A percentile compares a stretch with the other conserved stretches of the same genome.
Evolutionary conservation across 2,329 filamentous ascomycete genomes (phyloP).

Genomic region (Xylaria sp.): DNA sequence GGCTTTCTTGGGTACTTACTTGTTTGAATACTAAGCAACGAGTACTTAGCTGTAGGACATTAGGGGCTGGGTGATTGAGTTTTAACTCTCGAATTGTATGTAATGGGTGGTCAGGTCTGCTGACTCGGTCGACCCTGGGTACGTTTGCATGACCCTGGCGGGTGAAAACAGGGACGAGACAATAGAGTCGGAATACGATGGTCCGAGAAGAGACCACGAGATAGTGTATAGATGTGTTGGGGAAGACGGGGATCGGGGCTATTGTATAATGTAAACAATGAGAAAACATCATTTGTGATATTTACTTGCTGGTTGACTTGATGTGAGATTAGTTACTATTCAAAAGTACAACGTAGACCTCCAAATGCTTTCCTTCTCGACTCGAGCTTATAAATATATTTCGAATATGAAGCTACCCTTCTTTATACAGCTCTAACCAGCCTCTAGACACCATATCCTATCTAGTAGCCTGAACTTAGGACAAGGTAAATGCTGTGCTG

Average conservation of each 20-base stretch:
- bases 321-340: not conserved
- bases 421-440: not conserved
- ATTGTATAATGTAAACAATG: conserved; percentile 33
- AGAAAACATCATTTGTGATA: conserved; percentile 15
- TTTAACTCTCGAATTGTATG: conserved; percentile 21
- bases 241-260: not conserved
- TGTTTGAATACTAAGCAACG: conserved; percentile 27
- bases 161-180: conserved; percentile 17
- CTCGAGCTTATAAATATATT: not conserved
- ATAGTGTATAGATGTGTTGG: conserved; percentile 25
- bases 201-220: conserved; percentile 4
- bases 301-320: not conserved
- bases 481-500: too few relatives aligned
- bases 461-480: not conserved
- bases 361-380: not conserved
- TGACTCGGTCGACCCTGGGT: conserved; percentile 22
- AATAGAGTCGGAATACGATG: conserved; percentile 21
- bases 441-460: not conserved
- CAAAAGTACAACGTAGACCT: not conserved
- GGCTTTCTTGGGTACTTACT: conserved; percentile 26
- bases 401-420: not conserved
- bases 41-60: conserved; percentile 10
- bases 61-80: conserved; percentile 12
- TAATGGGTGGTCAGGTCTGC: conserved; percentile 19
- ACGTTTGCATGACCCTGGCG: conserved; percentile 29